A percentile compares a stretch with the other conserved stretches of the same genome.
Evolutionary conservation across 257 asterid species (phyloP).

Genomic region (Solanum lycopersicoides): DNA sequence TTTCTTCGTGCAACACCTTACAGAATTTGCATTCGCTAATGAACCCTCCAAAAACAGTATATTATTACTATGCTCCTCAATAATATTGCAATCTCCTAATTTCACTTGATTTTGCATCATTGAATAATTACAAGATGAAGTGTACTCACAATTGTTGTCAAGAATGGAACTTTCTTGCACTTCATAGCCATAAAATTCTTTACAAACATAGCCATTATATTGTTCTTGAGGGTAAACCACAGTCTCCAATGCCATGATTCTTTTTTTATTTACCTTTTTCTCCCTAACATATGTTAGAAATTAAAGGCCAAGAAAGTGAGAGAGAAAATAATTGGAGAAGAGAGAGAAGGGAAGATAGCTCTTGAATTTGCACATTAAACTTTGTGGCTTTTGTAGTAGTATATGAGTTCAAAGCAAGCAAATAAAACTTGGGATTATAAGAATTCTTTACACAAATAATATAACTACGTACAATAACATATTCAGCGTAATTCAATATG

Average conservation of each 20-base stretch:
- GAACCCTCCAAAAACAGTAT: neutral
- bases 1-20: neutral
- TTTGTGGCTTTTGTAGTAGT: neutral
- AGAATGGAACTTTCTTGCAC: neutral
- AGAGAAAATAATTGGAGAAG: neutral
- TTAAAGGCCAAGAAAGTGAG: neutral
- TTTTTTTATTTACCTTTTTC: neutral
- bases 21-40: neutral
- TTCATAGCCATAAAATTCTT: conserved; percentile 13
- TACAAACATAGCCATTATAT: conserved; percentile 7
- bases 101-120: neutral
- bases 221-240: conserved; percentile 21
- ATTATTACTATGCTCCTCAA: neutral
- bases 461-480: neutral
- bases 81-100: neutral
- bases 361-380: neutral
- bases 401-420: neutral
- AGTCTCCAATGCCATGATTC: conserved; percentile 20
- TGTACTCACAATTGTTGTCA: neutral
- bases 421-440: neutral
- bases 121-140: conserved; percentile 3
- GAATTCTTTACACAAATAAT: neutral
- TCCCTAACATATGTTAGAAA: neutral
- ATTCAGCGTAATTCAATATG: neutral
- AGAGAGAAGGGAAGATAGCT: neutral